Base-by-base conservation (phyloP, 2,329 filamentous ascomycete genomes). In the Colletotrichum caudatum region DNA sequence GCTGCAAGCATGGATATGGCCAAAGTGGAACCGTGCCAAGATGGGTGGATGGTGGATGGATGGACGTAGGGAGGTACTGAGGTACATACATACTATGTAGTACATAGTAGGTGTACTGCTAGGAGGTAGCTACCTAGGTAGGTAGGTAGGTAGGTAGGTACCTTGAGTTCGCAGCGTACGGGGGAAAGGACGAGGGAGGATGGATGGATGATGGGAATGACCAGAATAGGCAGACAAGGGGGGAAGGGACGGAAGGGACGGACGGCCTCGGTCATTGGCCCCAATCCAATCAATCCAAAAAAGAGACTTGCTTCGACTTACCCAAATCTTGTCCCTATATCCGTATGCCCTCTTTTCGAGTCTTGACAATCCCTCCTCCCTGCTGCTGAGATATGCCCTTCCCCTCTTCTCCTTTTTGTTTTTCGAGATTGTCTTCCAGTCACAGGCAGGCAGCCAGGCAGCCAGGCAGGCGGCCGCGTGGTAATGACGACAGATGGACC, bases 401-500 rank as follows among this genome's bases (percentile, higher is more conserved):
- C 6, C 44, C 29, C 44, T 50, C 33, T 35, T 26, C n/a, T 51
- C 29, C 9, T 11, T 18, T 26, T 20, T 18, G 5, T 14, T 18
- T 41, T 23, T 11, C 23, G 29, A 20, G 26, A 23, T 48, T 51
- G 29, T 20, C 23, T 50, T 11, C 26, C 5, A 35, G 14, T 26
- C 12, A 18, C 26, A 33, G 35, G 46, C 33, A 14, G 16, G 41
- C 7, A 33, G 16, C 14, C 6, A 20, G 53, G 39, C 26, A 33
- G 35, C n/a, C 29, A 23, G 3, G 41, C 16, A 3, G 18, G 41
- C 41, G 9, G 41, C 41, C 41, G 41, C 20, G 44, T 46, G 50
- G 50, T 29, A 26, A 60, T 58, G 61, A 65, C 35, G 61, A 53
- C 54, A 53, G 64, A 37, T 54, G 56, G 48, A 46, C 58, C 14